Evolutionary conservation across 495 filamentous ascomycete species (phyloP), one percentile per base, ranked within the genome.

Genomic region (Ramalina intermedia): DNA sequence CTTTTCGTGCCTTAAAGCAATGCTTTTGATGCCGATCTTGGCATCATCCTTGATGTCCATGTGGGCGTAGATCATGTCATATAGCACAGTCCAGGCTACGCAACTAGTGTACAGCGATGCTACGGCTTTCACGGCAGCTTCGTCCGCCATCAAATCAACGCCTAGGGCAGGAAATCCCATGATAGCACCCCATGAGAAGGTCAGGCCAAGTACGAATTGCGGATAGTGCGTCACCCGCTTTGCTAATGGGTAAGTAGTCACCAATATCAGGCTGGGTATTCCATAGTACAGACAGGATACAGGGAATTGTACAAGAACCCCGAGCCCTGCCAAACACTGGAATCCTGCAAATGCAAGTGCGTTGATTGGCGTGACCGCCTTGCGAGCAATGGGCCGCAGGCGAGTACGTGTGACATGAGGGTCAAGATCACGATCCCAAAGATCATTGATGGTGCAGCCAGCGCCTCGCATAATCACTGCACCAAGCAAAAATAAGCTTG

Each of bases 11-110:
- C 82, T 81, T 20, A 96, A 72, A 16, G 85, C 90, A 60, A 96
- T 98, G 55, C 82, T 87, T 68, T 95, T 96, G 66, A 98, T 94
- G 1, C 91, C 91, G 0, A 84, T 89, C 61, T 84, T 84, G 29
- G 79, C 77, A 61, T 98, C 91, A 56, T 98, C 91, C 59, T 82
- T 84, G 62, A 98, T 89, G 54, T 98, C 91, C 83, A 96, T 95
- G 66, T 96, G 89, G 29, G 93, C 91, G 66, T 98, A 98, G 17
- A 98, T 94, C 82, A 94, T 96, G 66, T 98, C 91, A 58, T 98
- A 98, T 49, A 96, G 61, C 38, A 96, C 76, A 9, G 91, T 95
- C 91, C 91, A 98, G 1, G 88, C 80, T 23, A 94, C 70, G 58
- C 90, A 94, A 53, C 84, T 90, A 14, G 75, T 67, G 63, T 96